Percentiles rank a stretch among this genome's conserved stretches.
These are phyloP conservation scores for Ensete ventricosum DNA, from an alignment of 176 grass and related monocot species.

Conservation along the genomic window DNA sequence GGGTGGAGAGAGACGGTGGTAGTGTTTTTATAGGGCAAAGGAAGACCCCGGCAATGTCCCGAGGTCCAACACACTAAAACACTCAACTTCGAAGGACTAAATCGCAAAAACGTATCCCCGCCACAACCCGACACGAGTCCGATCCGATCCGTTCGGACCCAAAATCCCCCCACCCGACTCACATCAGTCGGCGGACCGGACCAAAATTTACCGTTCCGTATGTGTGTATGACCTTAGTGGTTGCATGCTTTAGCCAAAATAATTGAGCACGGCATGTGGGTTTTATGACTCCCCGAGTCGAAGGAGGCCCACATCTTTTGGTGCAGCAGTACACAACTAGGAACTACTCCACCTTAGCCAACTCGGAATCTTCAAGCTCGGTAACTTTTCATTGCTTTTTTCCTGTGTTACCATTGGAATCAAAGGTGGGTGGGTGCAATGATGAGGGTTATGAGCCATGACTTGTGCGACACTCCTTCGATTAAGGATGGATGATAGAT, in stretches of 20 bases:
- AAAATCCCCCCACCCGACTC: too few species aligned
- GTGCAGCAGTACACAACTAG: neutral
- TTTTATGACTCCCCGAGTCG: neutral
- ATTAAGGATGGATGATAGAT: too few species aligned
- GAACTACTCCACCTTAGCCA: neutral
- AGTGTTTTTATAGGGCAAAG: neutral
- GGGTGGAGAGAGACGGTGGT: neutral
- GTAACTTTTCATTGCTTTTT: neutral
- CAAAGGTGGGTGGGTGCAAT: too few species aligned
- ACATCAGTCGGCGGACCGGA: too few species aligned
- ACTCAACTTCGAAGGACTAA: too few species aligned
- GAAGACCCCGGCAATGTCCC: neutral
- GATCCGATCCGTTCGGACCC: too few species aligned
- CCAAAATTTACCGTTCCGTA: too few species aligned
- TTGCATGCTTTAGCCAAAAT: neutral
- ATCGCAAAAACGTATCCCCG: too few species aligned
- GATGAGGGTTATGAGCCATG: neutral
- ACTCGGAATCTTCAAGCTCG: slow-evolving; percentile 5
- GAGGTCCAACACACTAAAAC: neutral
- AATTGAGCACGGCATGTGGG: slow-evolving; percentile 4
- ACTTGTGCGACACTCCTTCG: neutral
- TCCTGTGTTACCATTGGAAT: neutral
- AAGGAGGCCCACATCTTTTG: neutral
- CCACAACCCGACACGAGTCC: too few species aligned
- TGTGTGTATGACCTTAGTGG: neutral